These are phyloP conservation scores for Microdochium nivale DNA, from an alignment of 2,329 filamentous ascomycete genomes.

Conservation along the genomic window DNA sequence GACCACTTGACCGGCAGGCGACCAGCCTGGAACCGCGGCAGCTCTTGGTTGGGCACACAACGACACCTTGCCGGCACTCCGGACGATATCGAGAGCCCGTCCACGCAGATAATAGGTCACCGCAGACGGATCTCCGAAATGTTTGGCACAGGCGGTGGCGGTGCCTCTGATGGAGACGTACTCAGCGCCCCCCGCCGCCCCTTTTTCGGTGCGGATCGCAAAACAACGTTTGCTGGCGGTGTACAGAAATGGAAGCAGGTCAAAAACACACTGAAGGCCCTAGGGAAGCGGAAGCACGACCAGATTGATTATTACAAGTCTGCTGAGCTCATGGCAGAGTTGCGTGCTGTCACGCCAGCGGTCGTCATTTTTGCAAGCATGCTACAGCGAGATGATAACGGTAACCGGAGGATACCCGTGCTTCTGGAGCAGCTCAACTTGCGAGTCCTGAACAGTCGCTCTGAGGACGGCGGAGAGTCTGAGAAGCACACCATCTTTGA, in stretches of 20 bases:
- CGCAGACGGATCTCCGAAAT: conserved; percentile 56
- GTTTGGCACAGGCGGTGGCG: conserved; percentile 45
- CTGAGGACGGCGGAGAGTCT: conserved; percentile 53
- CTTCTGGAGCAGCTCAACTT: conserved; percentile 92
- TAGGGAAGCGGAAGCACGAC: conserved; percentile 77
- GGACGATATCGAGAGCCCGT: conserved; percentile 43
- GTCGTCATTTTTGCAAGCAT: conserved; percentile 93
- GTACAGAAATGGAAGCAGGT: conserved; percentile 88
- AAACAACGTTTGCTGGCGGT: conserved; percentile 52
- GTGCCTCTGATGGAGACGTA: conserved; percentile 54
- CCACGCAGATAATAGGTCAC: conserved; percentile 51
- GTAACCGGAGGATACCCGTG: conserved; percentile 89
- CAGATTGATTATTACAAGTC: conserved; percentile 92
- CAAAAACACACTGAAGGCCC: conserved; percentile 75
- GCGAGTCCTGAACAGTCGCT: conserved; percentile 69
- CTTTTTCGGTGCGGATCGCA: conserved; percentile 56
- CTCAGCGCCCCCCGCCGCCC: conserved; percentile 43
- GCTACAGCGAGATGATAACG: conserved; percentile 95
- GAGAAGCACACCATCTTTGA: conserved; percentile 77
- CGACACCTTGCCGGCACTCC: conserved; percentile 38
- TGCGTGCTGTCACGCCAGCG: conserved; percentile 85
- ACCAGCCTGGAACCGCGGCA: conserved; percentile 48
- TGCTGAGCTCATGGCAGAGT: conserved; percentile 89
- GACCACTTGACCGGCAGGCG: conserved; percentile 47
- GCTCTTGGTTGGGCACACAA: conserved; percentile 45